Base-by-base conservation (phyloP, 306 rosid species). In the Abrus precatorius region DNA sequence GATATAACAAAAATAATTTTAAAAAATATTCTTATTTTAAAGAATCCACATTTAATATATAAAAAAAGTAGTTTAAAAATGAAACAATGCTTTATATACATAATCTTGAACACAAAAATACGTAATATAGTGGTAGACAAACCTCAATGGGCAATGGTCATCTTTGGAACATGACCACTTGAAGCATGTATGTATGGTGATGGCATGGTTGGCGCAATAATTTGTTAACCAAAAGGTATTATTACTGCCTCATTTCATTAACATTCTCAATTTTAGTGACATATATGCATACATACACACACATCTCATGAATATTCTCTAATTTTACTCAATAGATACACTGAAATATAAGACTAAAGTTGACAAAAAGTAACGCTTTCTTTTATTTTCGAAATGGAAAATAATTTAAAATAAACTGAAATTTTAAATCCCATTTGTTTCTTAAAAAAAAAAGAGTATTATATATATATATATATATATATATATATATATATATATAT, bases 181-280 rank as follows among this genome's bases (percentile, higher is more conserved):
- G 69, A 57, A 71, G 78, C 12, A 36, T 30, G 47, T 60, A 7
- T 33, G 48, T 47, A 33, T 66, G 70, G 47, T 34, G 3, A 66
- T 11, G 28, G 47, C 7, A 49, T 40, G 53, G 40, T 10, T 61
- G 45, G 3, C 7, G 28, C 78, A 50, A 69, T 62, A 60, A 69
- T 76, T 82, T 69, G 57, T 2, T 75, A 4, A 63, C 28, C 6
- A 3, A 50, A 69, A 75, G 63, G 53, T 20, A 20, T 20, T 20
- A 10, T 29, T 59, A 2, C 27, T 11, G 20, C 20, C 36, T 33
- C 7, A 33, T 33, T 12, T 61, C 33, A 61, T 32, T 5, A 5
- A 33, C 13, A 55, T 33, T 61, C 43, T 61, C 43, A 61, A 61
- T 32, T 61, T 61, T 5, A 20, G 20, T 20, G 20, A 20, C 32